Percentiles rank a stretch among this genome's conserved stretches.
Conservation (phyloP, 2,329 filamentous ascomycete genomes). For the Hymenoscyphus albidus region DNA sequence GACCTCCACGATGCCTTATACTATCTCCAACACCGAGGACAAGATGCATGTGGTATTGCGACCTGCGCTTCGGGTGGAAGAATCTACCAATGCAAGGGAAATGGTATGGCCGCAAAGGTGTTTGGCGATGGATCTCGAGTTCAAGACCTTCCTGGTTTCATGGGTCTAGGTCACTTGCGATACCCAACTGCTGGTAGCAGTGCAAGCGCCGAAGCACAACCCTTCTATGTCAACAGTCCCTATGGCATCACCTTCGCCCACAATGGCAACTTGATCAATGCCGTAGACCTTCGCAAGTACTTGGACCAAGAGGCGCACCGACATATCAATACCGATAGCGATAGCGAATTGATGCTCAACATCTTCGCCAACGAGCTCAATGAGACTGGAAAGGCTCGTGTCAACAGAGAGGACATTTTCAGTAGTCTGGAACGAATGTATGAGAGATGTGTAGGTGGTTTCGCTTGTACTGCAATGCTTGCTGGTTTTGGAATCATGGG, state of each 20-base stretch:
- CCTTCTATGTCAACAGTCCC: constrained; percentile 86
- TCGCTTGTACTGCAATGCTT: constrained; percentile 78
- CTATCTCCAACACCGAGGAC: constrained; percentile 68
- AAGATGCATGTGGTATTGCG: constrained; percentile 85
- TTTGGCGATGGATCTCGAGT: constrained; percentile 76
- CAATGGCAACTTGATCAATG: constrained; percentile 87
- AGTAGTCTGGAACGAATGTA: constrained; percentile 69
- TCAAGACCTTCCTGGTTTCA: constrained; percentile 73
- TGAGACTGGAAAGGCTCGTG: constrained; percentile 75
- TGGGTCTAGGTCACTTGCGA: constrained; percentile 81
- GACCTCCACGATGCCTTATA: constrained; percentile 71
- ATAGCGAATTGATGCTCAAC: constrained; percentile 85
- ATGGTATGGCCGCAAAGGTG: constrained; percentile 80
- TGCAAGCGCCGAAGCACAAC: constrained; percentile 81
- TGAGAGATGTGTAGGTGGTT: constrained; percentile 67
- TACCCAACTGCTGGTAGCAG: constrained; percentile 88
- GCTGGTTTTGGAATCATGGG: constrained; percentile 76
- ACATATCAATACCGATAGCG: constrained; percentile 73
- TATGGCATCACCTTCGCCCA: constrained; percentile 79
- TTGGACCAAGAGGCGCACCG: constrained; percentile 37
- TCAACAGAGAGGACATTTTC: constrained; percentile 76
- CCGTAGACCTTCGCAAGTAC: constrained; percentile 59
- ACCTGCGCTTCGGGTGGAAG: constrained; percentile 70
- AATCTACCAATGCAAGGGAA: constrained; percentile 86
- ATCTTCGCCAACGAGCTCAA: constrained; percentile 80